Evolutionary conservation across 495 filamentous ascomycete genomes (phyloP), one percentile per base, ranked within the genome.

Genomic region (Penicillium lividum): DNA sequence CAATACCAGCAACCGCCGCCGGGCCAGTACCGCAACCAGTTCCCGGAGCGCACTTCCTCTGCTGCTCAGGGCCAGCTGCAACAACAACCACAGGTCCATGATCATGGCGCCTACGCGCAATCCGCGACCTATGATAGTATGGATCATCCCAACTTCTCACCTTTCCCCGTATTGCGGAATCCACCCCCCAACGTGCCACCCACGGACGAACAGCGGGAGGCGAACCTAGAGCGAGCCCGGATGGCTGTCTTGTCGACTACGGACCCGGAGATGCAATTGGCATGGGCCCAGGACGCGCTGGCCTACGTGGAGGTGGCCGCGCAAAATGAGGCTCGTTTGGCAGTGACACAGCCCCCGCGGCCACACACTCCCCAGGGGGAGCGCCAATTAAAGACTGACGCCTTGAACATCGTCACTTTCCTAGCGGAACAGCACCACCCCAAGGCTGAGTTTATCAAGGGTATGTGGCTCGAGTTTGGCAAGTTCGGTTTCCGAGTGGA

Each of bases 391-490:
- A 85, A 87, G 40, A 75, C 87, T 25, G 94, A 98, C 73, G 94
- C 95, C 11, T 82, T 97, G 71, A 97, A 90, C 65, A 91, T 98
- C 57, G 88, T 97, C 50, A 81, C 80, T 55, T 97, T 97, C 69
- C 78, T 98, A 29, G 89, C 93, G 25, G 89, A 90, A 38, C 94
- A 98, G 73, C 85, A 86, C 59, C 94, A 98, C 64, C 94, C 94
- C 48, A 92, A 93, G 67, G 94, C 95, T 5, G 87, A 92, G 62
- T 98, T 97, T 68, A 91, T 98, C 78, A 87, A 86, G 70, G 91
- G 90, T 54, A 97, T 94, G 83, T 98, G 94, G 95, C 80, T 96
- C 33, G 94, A 98, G 71, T 98, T 98, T 77, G 94, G 94, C 57
- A 97, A 97, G 71, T 98, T 97, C 71, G 91, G 90, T 22, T 84